A percentile compares a stretch with the other conserved stretches of the same genome.
Conservation (phyloP, 148 eudicot genomes). For the Nyssa sinensis region DNA sequence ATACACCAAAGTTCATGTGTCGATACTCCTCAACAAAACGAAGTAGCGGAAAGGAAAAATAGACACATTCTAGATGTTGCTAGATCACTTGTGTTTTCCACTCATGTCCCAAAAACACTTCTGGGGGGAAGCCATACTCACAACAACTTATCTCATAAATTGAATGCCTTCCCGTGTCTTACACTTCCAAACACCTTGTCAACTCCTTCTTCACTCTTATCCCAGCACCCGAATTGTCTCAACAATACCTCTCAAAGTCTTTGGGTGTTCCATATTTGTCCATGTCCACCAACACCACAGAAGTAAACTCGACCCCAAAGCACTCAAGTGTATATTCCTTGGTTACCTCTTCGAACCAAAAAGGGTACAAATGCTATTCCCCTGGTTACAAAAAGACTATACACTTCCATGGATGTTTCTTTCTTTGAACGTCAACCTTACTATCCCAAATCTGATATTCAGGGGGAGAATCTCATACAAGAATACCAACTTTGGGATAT, state of each 20-base stretch:
- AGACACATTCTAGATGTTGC: not conserved
- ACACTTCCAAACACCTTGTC: conserved; percentile 4
- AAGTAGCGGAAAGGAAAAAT: not conserved
- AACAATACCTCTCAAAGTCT: not conserved
- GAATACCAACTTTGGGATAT: not conserved
- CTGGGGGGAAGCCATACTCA: conserved; percentile 1
- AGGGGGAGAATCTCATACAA: conserved; percentile 1
- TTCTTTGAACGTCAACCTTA: conserved; percentile 3
- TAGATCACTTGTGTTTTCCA: conserved; percentile 1
- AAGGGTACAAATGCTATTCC: no score
- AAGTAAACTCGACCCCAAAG: no score
- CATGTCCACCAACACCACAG: no score
- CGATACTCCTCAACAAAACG: not conserved
- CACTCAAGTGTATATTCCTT: no score
- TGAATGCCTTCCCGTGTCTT: not conserved
- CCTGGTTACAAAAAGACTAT: not conserved
- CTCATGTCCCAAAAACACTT: not conserved
- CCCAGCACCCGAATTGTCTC: conserved; percentile 3
- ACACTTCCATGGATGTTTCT: not conserved
- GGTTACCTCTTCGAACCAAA: no score
- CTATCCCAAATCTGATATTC: not conserved
- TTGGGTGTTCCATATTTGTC: no score
- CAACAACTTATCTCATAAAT: not conserved
- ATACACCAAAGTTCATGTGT: conserved; percentile 4
- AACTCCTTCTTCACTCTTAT: not conserved